Evolutionary conservation across 2,329 filamentous ascomycete genomes (phyloP), one percentile per base, ranked within the genome.

Genomic region (Fusarium hainanense): DNA sequence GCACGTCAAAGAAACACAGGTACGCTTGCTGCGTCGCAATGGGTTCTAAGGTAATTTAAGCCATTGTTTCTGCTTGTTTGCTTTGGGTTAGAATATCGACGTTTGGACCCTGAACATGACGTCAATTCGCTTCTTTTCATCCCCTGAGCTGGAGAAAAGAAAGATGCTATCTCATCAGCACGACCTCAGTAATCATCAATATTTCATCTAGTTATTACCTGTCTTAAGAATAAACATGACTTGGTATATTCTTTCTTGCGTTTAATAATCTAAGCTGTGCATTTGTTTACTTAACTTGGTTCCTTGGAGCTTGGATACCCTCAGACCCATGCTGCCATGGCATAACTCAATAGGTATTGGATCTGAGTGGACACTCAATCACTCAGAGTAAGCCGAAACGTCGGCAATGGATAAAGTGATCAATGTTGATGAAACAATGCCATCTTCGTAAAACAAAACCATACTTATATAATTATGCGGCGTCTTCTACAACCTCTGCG

Each of bases 91-190:
- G 50, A 28, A 27, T 27, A 43, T 47, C 7, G 12, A 23, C 34
- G 34, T 47, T 43, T 47, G 25, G 47, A 61, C 67, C 58, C 63
- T 54, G 42, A 14, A 30, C 40, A 62, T 70, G 68, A 70, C 68
- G 56, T 70, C 59, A 66, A 62, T 51, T 54, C 10, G 34, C 40
- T 46, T 20, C 21, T 40, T 58, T 59, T 49, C 13, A 46, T 64
- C 20, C 44, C 7, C 12, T 30, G 52, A 58, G 9, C 37, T 64
- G 25, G 34, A 43, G 32, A 55, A 25, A 41, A 27, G 18, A 21
- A n/a, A 20, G 40, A 51, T 25, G 18, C 20, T 43, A 43, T 43
- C 34, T 20, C 13, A 27, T 20, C 13, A 27, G 21, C n/a, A 28
- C 16, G 20, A 51, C n/a, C 16, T n/a, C 21, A n/a, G 32, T 20